Percentiles rank a stretch among this genome's conserved stretches.
Evolutionary conservation across 306 rosid species (phyloP).

Genomic region (Pueraria montana): DNA sequence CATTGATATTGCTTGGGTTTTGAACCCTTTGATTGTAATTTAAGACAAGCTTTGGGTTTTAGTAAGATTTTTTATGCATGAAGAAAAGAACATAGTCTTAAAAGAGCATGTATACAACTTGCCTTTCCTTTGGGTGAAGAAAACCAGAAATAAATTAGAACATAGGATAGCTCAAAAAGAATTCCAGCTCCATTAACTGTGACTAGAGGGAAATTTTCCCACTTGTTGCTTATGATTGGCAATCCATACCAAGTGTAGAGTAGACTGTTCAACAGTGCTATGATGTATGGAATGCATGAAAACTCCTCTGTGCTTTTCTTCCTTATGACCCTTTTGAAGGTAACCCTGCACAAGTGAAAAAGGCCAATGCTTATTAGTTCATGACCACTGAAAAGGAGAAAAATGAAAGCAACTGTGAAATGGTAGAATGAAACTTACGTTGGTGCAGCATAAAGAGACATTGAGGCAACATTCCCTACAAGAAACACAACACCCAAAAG

Average conservation of each 20-base stretch:
- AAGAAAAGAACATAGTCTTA: conserved; percentile 38
- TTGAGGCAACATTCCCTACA: conserved; percentile 84
- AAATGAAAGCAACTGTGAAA: neutral
- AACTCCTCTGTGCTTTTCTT: conserved; percentile 80
- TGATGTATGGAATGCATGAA: conserved; percentile 76
- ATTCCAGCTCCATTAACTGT: conserved; percentile 77
- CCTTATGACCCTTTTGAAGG: conserved; percentile 71
- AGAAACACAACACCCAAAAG: conserved; percentile 18
- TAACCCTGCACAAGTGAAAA: conserved; percentile 55
- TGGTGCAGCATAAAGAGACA: conserved; percentile 78
- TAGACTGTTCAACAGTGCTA: conserved; percentile 71
- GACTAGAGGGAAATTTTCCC: conserved; percentile 79
- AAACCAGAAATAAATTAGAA: conserved; percentile 71
- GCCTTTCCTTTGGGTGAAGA: conserved; percentile 67
- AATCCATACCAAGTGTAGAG: conserved; percentile 82
- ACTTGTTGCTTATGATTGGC: conserved; percentile 71
- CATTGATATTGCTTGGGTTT: conserved; percentile 22
- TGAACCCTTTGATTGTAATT: conserved; percentile 7
- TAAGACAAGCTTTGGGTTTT: conserved; percentile 38
- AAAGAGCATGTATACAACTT: conserved; percentile 46
- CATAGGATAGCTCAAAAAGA: conserved; percentile 69
- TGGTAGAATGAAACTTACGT: conserved; percentile 55
- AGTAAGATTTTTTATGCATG: conserved; percentile 33
- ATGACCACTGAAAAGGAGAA: neutral
- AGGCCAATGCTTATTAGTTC: neutral